A percentile compares a stretch with the other conserved stretches of the same genome.
phyloP scores from a whole-genome alignment of 108 stramenopile species.

The Cyclostephanos tholiformis region DNA sequence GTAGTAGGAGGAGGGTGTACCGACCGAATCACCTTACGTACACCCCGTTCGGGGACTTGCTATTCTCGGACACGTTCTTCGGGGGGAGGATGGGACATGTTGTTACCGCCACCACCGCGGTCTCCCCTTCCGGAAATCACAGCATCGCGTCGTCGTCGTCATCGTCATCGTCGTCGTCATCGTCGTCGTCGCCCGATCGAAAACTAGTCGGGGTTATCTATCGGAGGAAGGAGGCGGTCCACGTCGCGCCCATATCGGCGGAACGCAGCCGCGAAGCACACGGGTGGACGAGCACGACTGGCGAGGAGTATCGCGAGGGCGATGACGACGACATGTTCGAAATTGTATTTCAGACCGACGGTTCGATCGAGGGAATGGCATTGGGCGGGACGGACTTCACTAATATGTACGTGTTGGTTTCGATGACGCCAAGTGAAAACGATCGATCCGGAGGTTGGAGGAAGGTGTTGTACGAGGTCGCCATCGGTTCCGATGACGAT shows the following conservation, averaged over 20 bases:
- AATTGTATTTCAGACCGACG: constrained; percentile 32
- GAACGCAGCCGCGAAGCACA: constrained; percentile 69
- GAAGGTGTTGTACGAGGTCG: constrained; percentile 23
- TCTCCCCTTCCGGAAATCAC: not conserved
- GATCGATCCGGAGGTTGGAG: constrained; percentile 6
- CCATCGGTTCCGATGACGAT: constrained; percentile 14
- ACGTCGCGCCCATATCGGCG: constrained; percentile 59
- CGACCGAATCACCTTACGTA: constrained; percentile 59
- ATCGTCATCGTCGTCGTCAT: not conserved
- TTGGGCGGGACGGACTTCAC: constrained; percentile 44
- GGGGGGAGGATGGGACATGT: constrained; percentile 1
- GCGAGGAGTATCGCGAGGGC: constrained; percentile 13
- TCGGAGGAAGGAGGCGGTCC: constrained; percentile 53
- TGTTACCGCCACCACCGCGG: no score
- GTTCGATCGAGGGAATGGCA: constrained; percentile 62
- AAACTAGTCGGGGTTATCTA: constrained; percentile 38
- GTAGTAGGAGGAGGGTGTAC: constrained; percentile 32
- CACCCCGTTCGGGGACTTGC: constrained; percentile 76
- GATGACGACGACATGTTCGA: constrained; percentile 33
- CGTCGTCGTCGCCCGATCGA: not conserved
- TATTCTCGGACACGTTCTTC: constrained; percentile 48
- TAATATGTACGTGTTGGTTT: constrained; percentile 42
- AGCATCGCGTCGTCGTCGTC: not conserved
- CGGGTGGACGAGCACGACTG: constrained; percentile 47
- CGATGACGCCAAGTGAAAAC: not conserved